Percentiles rank a stretch among this genome's conserved stretches.
Conservation (phyloP, 805 yeast genomes). For the Cyberlindnera euphorbiae region DNA sequence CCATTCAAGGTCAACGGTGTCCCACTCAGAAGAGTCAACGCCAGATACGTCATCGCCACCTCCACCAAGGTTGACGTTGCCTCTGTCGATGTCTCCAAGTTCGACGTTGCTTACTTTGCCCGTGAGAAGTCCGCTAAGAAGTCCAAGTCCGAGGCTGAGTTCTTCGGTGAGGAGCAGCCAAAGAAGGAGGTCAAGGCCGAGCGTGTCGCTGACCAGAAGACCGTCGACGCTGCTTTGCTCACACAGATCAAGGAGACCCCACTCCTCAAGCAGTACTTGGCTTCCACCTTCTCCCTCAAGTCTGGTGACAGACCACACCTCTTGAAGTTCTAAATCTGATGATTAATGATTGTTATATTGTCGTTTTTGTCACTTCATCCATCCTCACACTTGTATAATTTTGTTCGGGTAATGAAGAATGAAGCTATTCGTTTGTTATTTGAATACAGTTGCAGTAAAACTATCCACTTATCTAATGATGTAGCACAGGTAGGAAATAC, state of each 20-base stretch:
- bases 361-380: conserved; percentile 6
- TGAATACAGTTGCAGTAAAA: conserved; percentile 10
- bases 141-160: conserved; percentile 86
- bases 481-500: neutral
- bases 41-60: conserved; percentile 98
- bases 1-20: conserved; percentile 99
- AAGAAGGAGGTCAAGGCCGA: conserved; percentile 88
- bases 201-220: conserved; percentile 95
- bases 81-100: conserved; percentile 82
- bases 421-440: conserved; percentile 20
- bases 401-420: conserved; percentile 21
- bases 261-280: conserved; percentile 92
- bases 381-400: conserved; percentile 19
- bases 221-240: conserved; percentile 87
- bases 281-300: conserved; percentile 93
- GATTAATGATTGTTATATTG: conserved; percentile 6
- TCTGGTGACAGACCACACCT: conserved; percentile 98
- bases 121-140: conserved; percentile 84
- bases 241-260: conserved; percentile 96
- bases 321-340: conserved; percentile 76
- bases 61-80: conserved; percentile 84
- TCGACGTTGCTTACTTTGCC: conserved; percentile 92
- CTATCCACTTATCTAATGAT: neutral
- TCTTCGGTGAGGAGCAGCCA: conserved; percentile 70
- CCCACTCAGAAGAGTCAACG: conserved; percentile 98